phyloP scores from a whole-genome alignment of 495 filamentous ascomycete genomes.

The Penicillium simplicissimum region DNA sequence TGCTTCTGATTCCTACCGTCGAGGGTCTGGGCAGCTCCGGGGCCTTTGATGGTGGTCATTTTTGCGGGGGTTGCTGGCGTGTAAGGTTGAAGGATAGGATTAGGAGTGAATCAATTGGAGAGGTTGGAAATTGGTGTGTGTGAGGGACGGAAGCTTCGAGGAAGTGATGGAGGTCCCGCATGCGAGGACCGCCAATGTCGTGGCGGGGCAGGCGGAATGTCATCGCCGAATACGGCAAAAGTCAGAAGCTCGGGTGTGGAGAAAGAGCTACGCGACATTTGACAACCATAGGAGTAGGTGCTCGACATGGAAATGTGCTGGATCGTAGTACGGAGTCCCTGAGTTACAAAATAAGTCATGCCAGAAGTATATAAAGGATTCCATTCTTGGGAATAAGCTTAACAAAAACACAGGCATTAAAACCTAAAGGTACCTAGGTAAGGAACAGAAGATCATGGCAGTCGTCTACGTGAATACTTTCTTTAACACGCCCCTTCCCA shows the following conservation, averaged over 20 bases:
- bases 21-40: constrained; percentile 51
- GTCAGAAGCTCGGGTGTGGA: background rate
- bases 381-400: constrained; percentile 24
- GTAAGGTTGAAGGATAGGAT: background rate
- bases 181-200: constrained; percentile 1
- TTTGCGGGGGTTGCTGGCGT: background rate
- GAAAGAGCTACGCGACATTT: background rate
- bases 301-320: too few species aligned
- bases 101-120: background rate
- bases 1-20: constrained; percentile 56
- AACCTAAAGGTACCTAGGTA: constrained; percentile 31
- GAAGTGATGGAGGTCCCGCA: background rate
- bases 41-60: constrained; percentile 58
- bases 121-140: background rate
- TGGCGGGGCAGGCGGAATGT: constrained; percentile 30
- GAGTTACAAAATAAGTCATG: background rate
- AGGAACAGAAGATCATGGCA: constrained; percentile 31
- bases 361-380: constrained; percentile 9
- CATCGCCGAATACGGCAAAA: constrained; percentile 22
- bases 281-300: too few species aligned
- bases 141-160: constrained; percentile 23
- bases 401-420: constrained; percentile 17
- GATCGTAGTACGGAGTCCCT: background rate
- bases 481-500: background rate
- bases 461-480: constrained; percentile 27